Base-by-base conservation (phyloP, 805 yeast genomes). In the Sugiyamaella chiloensis region DNA sequence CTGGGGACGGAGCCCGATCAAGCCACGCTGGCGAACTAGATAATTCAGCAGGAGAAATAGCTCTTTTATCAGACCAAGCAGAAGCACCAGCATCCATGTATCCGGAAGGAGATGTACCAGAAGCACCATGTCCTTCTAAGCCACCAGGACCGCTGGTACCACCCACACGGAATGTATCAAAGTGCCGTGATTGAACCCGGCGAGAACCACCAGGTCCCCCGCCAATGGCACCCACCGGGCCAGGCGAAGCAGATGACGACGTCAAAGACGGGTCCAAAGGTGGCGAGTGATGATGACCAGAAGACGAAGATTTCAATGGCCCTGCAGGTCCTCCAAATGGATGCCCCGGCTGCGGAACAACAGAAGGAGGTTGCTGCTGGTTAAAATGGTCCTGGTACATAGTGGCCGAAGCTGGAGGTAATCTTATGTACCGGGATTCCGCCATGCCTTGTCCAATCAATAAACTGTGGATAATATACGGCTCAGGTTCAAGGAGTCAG, bases 141-240 rank as follows among this genome's bases (percentile, higher is more conserved):
- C 14, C 21, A 14, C 37, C 37, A 14, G 29, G 16, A 11, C 19
- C 32, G 21, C 43, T 34, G n/a, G n/a, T n/a, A 12, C 19, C n/a
- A 5, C 35, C 20, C 35, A 17, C 16, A 20, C 26, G 19, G 29
- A 47, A 47, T 9, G 50, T 42, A 17, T 51, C 54, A 27, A 52
- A 52, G 36, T 52, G 52, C 21, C 55, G 35, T 34, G 53, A 49
- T 14, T 52, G 53, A 11, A 50, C 48, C 12, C 55, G 46, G 24
- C 51, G 42, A 21, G 16, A n/a, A 19, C 21, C 20, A 5, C 9
- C 12, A 17, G 34, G 16, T 17, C 17, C 16, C 5, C 20, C 21
- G 4, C 37, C 37, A 34, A 34, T 34, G 5, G 37, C 21, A 5
- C 21, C 37, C 4, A 34, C 37, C 37, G 37, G 20, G 7, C 37